Percentiles rank a stretch among this genome's conserved stretches.
These are phyloP conservation scores for Ananas comosus DNA, from an alignment of 176 grass and related monocot genomes.

Conservation along the genomic window DNA sequence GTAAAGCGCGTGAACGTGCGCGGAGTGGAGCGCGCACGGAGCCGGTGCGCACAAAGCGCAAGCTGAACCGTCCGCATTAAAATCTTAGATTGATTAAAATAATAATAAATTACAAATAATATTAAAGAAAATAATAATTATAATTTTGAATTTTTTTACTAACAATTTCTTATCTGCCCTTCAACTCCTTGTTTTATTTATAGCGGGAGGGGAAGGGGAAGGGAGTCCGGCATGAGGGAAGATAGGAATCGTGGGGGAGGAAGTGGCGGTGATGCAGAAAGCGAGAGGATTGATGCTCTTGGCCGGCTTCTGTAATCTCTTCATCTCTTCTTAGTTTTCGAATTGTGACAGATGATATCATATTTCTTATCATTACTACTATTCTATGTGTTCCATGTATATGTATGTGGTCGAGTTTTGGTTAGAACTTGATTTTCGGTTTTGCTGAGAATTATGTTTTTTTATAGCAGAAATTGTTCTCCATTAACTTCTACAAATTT, in stretches of 20 bases:
- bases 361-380: too few species aligned
- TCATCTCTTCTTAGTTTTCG: not conserved
- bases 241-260: slow-evolving; percentile 4
- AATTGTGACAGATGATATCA: not conserved
- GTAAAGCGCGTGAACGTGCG: too few species aligned
- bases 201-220: slow-evolving; percentile 33
- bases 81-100: too few species aligned
- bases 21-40: too few species aligned
- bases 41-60: too few species aligned
- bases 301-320: slow-evolving; percentile 53
- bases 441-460: not conserved
- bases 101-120: too few species aligned
- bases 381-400: too few species aligned
- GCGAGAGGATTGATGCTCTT: slow-evolving; percentile 54
- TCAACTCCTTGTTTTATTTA: not conserved
- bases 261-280: slow-evolving; percentile 6
- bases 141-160: too few species aligned
- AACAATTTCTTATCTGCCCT: not conserved
- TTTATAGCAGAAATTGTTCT: not conserved
- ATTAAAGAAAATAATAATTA: too few species aligned
- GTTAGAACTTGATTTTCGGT: not conserved
- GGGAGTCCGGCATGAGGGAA: not conserved
- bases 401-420: not conserved
- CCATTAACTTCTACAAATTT: not conserved
- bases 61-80: too few species aligned